Conservation (phyloP, 352 stramenopile genomes). For the Globisporangium viniferum region DNA sequence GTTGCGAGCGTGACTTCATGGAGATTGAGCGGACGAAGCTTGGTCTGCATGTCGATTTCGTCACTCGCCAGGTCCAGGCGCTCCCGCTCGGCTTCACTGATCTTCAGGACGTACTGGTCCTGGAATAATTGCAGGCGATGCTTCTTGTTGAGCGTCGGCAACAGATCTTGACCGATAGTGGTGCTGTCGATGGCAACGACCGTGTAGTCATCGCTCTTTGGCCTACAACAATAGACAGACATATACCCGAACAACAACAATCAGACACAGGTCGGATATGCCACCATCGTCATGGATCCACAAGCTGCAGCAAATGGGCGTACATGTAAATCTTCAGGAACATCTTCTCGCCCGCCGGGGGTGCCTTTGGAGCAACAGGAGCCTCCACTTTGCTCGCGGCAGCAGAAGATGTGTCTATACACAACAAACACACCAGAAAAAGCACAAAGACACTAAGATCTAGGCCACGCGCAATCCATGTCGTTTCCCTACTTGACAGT, state of each 20-base stretch:
- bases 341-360: slow-evolving; percentile 61
- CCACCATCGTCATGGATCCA: background rate
- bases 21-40: slow-evolving; percentile 78
- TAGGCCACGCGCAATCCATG: too few relatives aligned
- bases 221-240: slow-evolving; percentile 33
- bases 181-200: slow-evolving; percentile 80
- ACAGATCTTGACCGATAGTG: slow-evolving; percentile 74
- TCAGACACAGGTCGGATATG: background rate
- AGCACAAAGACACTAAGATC: background rate
- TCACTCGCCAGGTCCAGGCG: slow-evolving; percentile 78
- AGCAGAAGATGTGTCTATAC: slow-evolving; percentile 18
- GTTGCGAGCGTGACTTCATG: slow-evolving; percentile 83
- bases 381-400: slow-evolving; percentile 26
- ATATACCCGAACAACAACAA: background rate
- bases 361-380: slow-evolving; percentile 38
- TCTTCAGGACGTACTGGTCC: slow-evolving; percentile 88
- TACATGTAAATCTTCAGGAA: slow-evolving; percentile 90
- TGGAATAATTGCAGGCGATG: slow-evolving; percentile 83
- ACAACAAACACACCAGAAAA: background rate
- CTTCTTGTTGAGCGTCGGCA: slow-evolving; percentile 88
- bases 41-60: slow-evolving; percentile 88
- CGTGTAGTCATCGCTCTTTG: slow-evolving; percentile 88
- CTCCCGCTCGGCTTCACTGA: slow-evolving; percentile 80
- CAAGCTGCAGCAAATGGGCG: background rate
- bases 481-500: background rate